Percentiles rank a stretch among this genome's conserved stretches.
phyloP scores from a whole-genome alignment of 768 basidiomycete species.

The Mycena kentingensis region DNA sequence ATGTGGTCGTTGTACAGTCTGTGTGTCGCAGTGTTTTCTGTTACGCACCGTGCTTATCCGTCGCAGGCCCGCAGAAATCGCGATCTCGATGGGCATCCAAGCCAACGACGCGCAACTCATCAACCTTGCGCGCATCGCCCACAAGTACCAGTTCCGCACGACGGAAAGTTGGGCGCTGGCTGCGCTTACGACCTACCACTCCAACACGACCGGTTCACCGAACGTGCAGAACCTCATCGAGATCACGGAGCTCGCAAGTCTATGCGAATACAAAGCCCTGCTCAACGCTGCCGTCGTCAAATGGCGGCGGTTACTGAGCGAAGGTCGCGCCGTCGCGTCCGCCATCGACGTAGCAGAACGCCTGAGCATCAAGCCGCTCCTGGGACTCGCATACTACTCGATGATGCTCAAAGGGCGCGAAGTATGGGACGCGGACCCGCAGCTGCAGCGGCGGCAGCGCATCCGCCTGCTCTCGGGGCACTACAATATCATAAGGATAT shows the following conservation, averaged over 20 bases:
- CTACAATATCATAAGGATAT: constrained; percentile 48
- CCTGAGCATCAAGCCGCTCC: constrained; percentile 45
- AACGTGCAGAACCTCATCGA: constrained; percentile 44
- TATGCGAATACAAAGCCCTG: constrained; percentile 49
- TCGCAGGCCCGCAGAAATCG: constrained; percentile 47
- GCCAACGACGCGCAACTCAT: constrained; percentile 45
- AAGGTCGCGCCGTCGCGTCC: constrained; percentile 46
- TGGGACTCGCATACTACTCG: constrained; percentile 53
- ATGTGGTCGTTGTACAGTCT: constrained; percentile 55
- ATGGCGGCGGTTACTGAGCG: constrained; percentile 51
- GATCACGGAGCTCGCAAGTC: constrained; percentile 53
- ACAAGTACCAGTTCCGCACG: constrained; percentile 58
- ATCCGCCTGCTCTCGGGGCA: constrained; percentile 56
- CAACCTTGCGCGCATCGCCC: constrained; percentile 52
- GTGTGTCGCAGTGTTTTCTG: constrained; percentile 36
- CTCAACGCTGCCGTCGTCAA: constrained; percentile 42
- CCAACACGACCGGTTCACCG: constrained; percentile 26
- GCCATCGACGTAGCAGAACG: constrained; percentile 51
- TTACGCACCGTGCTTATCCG: constrained; percentile 1
- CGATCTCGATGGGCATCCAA: constrained; percentile 40
- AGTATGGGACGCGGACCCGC: constrained; percentile 48
- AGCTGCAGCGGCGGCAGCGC: constrained; percentile 49
- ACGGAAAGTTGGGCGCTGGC: constrained; percentile 52
- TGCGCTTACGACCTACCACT: constrained; percentile 43
- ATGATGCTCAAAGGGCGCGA: constrained; percentile 55